A percentile compares a stretch with the other conserved stretches of the same genome.
These are phyloP conservation scores for Clarireedia sp. DNA, from an alignment of 2,329 filamentous ascomycete species.

Conservation along the genomic window DNA sequence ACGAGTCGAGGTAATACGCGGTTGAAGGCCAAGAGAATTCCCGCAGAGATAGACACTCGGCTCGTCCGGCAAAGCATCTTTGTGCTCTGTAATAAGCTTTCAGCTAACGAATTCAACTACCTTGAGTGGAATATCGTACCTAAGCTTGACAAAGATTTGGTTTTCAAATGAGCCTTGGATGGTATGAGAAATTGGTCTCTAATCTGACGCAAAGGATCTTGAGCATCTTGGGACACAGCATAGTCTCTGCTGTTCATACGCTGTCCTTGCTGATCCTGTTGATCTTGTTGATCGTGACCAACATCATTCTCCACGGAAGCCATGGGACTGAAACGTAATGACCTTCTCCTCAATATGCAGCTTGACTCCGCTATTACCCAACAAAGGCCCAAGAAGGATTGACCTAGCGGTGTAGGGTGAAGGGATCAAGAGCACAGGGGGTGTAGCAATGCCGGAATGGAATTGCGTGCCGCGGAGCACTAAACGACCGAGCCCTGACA, in stretches of 20 bases:
- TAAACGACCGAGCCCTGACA: neutral
- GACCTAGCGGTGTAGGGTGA: constrained; percentile 7
- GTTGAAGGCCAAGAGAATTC: constrained; percentile 72
- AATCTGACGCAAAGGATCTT: constrained; percentile 53
- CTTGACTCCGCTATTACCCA: constrained; percentile 4
- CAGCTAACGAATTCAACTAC: neutral
- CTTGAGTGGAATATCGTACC: constrained; percentile 5
- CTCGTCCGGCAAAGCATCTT: constrained; percentile 18
- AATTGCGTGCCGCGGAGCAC: constrained; percentile 10
- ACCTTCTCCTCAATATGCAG: constrained; percentile 12
- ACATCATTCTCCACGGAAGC: constrained; percentile 10
- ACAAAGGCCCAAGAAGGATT: neutral
- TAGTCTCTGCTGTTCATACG: constrained; percentile 25
- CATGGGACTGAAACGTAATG: constrained; percentile 22
- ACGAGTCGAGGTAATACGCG: constrained; percentile 54
- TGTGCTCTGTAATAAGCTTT: constrained; percentile 12
- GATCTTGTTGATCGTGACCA: constrained; percentile 9
- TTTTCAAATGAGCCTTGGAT: constrained; percentile 60
- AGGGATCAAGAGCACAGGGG: neutral
- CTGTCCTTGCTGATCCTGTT: constrained; percentile 3
- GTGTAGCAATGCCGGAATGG: constrained; percentile 1
- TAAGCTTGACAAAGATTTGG: constrained; percentile 30
- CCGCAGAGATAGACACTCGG: constrained; percentile 62
- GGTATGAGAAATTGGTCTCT: constrained; percentile 71
- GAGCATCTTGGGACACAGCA: constrained; percentile 42